Percentiles rank a stretch among this genome's conserved stretches.
These are phyloP conservation scores for Thelonectria rubi DNA, from an alignment of 2,329 filamentous ascomycete species.

Conservation along the genomic window DNA sequence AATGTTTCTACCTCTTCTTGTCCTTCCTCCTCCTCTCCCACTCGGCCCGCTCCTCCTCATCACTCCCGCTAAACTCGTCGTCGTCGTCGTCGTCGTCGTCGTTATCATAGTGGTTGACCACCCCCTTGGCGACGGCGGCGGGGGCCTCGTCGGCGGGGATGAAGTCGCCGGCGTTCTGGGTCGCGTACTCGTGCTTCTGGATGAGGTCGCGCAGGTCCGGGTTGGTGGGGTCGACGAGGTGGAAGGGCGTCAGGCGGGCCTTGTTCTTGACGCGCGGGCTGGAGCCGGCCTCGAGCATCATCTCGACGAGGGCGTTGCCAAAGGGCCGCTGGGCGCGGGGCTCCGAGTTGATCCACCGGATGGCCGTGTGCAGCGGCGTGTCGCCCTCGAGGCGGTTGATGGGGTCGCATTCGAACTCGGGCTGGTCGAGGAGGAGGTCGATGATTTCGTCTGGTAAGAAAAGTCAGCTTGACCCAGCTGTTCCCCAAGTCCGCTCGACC, in stretches of 20 bases:
- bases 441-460: constrained; percentile 73
- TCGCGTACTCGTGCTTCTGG: constrained; percentile 74
- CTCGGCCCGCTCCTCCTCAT: constrained; percentile 70
- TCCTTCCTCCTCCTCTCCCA: constrained; percentile 63
- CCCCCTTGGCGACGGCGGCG: constrained; percentile 13
- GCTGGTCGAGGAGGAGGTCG: constrained; percentile 83
- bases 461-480: neutral
- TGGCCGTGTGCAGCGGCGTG: constrained; percentile 81
- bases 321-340: constrained; percentile 69
- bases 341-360: constrained; percentile 79
- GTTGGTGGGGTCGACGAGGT: constrained; percentile 79
- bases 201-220: constrained; percentile 68
- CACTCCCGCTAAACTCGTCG: constrained; percentile 70
- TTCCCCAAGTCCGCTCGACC: neutral
- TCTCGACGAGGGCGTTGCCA: constrained; percentile 74
- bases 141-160: constrained; percentile 49
- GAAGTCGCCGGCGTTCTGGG: constrained; percentile 67
- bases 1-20: constrained; percentile 40
- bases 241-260: constrained; percentile 74
- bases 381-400: constrained; percentile 75
- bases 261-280: constrained; percentile 71
- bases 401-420: constrained; percentile 86
- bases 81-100: constrained; percentile 58
- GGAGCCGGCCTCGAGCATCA: constrained; percentile 83
- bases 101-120: neutral